Conservation (phyloP, 768 basidiomycete species). For the Rhodosporidiobolus odoratus region DNA sequence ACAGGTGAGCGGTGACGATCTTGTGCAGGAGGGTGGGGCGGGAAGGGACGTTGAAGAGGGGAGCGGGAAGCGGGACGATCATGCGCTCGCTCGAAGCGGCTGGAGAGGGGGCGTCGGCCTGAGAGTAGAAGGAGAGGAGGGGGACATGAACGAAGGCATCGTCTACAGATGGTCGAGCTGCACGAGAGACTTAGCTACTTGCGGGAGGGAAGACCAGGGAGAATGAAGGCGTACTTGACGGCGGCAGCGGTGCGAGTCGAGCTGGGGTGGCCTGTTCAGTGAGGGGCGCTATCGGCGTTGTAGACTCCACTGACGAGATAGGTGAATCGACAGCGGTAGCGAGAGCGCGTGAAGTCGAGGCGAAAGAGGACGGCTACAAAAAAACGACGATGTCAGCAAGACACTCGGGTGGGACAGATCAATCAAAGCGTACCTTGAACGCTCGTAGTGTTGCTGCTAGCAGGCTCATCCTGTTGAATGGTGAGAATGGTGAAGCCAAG, state of each 20-base stretch:
- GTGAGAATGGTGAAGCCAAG: too few species aligned
- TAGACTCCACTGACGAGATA: background rate
- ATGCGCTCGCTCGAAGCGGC: slow-evolving; percentile 15
- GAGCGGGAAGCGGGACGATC: slow-evolving; percentile 48
- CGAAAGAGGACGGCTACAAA: slow-evolving; percentile 21
- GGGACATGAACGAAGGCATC: slow-evolving; percentile 39
- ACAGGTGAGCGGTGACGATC: slow-evolving; percentile 80
- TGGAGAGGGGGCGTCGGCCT: slow-evolving; percentile 2
- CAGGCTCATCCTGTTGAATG: too few species aligned
- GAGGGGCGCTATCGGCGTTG: background rate
- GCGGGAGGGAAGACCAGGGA: too few species aligned
- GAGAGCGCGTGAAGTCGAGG: slow-evolving; percentile 24
- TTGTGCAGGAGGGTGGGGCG: slow-evolving; percentile 89
- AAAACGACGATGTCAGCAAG: background rate
- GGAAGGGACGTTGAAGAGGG: slow-evolving; percentile 78
- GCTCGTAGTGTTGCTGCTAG: slow-evolving; percentile 22
- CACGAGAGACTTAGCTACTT: background rate
- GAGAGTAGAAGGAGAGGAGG: slow-evolving; percentile 35
- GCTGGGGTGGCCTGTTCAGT: background rate
- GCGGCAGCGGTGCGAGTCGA: background rate
- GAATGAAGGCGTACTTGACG: slow-evolving; percentile 13
- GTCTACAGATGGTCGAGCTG: slow-evolving; percentile 10
- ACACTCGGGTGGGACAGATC: accelerated
- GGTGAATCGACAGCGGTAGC: slow-evolving; percentile 24
- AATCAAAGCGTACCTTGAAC: slow-evolving; percentile 1